Evolutionary conservation across 306 rosid genomes (phyloP), one percentile per base, ranked within the genome.

Genomic region (Rosa multiflora): DNA sequence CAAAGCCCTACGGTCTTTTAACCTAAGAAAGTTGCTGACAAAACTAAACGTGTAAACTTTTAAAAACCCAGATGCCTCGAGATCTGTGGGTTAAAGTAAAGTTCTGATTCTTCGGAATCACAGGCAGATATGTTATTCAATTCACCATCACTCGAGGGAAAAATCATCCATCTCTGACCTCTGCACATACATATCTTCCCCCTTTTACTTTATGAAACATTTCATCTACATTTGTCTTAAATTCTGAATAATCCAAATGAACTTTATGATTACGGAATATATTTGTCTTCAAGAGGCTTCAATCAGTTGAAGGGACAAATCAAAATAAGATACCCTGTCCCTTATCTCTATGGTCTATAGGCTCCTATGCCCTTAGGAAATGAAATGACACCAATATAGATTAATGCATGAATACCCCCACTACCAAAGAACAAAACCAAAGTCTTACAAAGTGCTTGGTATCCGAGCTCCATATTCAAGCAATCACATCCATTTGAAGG

Each of bases 261-360:
- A 37, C 48, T 67, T 39, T 67, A 15, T 67, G 23, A 67, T 64
- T 7, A 15, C 5, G 47, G 71, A 67, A 67, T 67, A 29, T 17
- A 67, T 52, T 4, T 26, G 59, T 26, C 4, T 32, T 12, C 70
- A 47, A 73, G 64, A 73, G 72, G 61, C 73, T 46, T 63, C 78
- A 48, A 32, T 23, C 48, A 61, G 40, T 49, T 76, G 76, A 35
- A 40, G 70, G 37, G 76, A 80, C 75, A 70, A 21, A 67, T 56
- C 64, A 61, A 82, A 76, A 29, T 21, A 67, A 67, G 79, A 68
- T 73, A 7, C 59, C 44, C 47, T 7, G n/a, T 55, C 32, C 23
- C 11, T 44, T 23, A 8, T 10, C 37, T 69, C 20, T 43, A 20
- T 21, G 12, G 9, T 6, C n/a, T 13, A 32, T 32, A 32, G n/a